Conservation (phyloP, 768 basidiomycete genomes). For the Hericium erinaceus region DNA sequence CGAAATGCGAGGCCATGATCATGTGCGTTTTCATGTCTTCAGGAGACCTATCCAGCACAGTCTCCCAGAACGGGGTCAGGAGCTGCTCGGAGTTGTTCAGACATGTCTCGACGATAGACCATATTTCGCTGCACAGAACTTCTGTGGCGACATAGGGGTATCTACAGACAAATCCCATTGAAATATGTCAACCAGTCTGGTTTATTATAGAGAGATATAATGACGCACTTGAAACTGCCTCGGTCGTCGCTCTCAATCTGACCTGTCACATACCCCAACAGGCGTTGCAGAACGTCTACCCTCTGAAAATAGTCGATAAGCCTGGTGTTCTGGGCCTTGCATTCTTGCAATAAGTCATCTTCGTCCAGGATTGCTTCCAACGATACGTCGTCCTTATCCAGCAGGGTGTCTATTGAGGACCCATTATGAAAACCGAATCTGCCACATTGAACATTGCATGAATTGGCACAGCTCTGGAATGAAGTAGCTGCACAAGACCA, state of each 20-base stretch:
- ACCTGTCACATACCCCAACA: conserved; percentile 81
- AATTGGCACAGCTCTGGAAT: too few relatives aligned
- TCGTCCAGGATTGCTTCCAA: conserved; percentile 91
- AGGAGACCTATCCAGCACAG: conserved; percentile 65
- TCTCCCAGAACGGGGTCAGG: conserved; percentile 87
- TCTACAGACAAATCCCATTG: conserved; percentile 22
- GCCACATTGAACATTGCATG: not conserved
- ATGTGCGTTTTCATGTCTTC: conserved; percentile 85
- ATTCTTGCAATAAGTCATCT: conserved; percentile 89
- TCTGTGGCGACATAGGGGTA: conserved; percentile 92
- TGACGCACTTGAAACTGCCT: conserved; percentile 72
- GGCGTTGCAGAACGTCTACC: conserved; percentile 67
- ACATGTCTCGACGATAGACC: conserved; percentile 89
- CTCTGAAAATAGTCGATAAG: conserved; percentile 83
- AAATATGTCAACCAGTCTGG: conserved; percentile 9
- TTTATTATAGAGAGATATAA: not conserved
- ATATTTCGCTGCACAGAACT: conserved; percentile 91
- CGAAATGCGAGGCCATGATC: conserved; percentile 86
- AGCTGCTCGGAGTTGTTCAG: conserved; percentile 62
- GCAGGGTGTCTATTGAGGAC: conserved; percentile 80
- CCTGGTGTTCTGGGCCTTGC: conserved; percentile 87
- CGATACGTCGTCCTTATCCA: conserved; percentile 83
- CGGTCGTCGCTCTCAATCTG: conserved; percentile 76
- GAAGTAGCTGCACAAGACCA: too few relatives aligned
- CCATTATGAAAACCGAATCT: conserved; percentile 91